Base-by-base conservation (phyloP, 768 basidiomycete genomes). In the Suillus decipiens region DNA sequence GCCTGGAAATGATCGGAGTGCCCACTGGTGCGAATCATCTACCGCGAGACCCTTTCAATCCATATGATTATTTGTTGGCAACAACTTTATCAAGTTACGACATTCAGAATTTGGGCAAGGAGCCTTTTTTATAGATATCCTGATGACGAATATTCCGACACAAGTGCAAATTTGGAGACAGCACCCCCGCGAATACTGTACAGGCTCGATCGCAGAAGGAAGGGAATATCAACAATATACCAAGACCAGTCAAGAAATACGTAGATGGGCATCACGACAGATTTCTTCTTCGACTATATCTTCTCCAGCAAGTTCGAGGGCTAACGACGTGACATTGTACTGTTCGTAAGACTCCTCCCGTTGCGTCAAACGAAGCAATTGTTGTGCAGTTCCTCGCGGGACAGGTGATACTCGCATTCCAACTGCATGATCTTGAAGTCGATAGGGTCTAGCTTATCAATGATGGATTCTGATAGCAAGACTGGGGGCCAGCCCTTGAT, bases 401-500 rank as follows among this genome's bases (percentile, higher is more conserved):
- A 31, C 31, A 53, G 19, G 51, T 53, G 33, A 53, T 53, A 53
- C 11, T 34, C 19, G 33, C 11, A 53, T 17, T 53, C 51, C 19
- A 53, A 33, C 19, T 53, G 31, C 51, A 53, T 33, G 51, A 53
- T 53, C 33, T 34, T 53, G 51, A 33, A 33, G 34, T 53, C 51
- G 33, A 53, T n/a, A 10, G 31, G 51, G 51, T 53, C 51, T 34
- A 53, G 19, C 33, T 19, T n/a, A 53, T 53, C 19, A 10, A 53
- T 33, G 33, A 53, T n/a, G 19, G 51, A 10, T 34, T 53, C 11
- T 12, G 51, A 53, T 34, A 53, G 6, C 51, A 53, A 53, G 33
- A 53, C 51, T 5, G 51, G 51, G 19, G 51, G 51, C 51, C 51
- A 53, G 51, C 51, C 51, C 33, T n/a, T n/a, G 33, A 53, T 31